Percentiles rank a stretch among this genome's conserved stretches.
These are phyloP conservation scores for Russula foetens DNA, from an alignment of 768 basidiomycete species.

Conservation along the genomic window DNA sequence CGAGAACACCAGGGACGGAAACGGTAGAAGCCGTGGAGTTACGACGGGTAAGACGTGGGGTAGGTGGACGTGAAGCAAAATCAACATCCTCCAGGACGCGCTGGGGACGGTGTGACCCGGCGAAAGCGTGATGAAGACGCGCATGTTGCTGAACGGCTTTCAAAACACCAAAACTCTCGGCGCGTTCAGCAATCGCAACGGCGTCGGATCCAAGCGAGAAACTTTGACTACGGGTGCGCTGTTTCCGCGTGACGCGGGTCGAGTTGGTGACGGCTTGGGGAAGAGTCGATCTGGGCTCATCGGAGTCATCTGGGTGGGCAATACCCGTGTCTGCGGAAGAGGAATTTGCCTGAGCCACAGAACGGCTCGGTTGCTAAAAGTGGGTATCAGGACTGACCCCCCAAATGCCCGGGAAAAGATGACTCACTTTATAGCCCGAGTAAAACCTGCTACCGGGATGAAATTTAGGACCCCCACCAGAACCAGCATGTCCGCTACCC, in stretches of 20 bases:
- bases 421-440: constrained; percentile 54
- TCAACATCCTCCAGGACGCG: constrained; percentile 14
- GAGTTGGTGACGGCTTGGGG: constrained; percentile 23
- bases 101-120: constrained; percentile 16
- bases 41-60: constrained; percentile 33
- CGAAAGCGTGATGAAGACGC: constrained; percentile 52
- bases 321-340: constrained; percentile 44
- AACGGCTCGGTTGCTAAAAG: constrained; percentile 54
- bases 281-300: constrained; percentile 35
- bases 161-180: constrained; percentile 43
- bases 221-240: constrained; percentile 52
- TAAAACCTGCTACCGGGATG: constrained; percentile 67
- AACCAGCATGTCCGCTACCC: constrained; percentile 49
- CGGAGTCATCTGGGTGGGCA: constrained; percentile 47
- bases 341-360: constrained; percentile 65
- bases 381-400: neutral
- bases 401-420: neutral
- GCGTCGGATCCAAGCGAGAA: constrained; percentile 41
- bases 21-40: constrained; percentile 32
- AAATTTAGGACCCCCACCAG: constrained; percentile 61
- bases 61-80: constrained; percentile 19
- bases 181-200: constrained; percentile 33
- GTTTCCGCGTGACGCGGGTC: constrained; percentile 24
- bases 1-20: constrained; percentile 20
- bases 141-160: constrained; percentile 57